Evolutionary conservation across 768 basidiomycete species (phyloP).

Genomic region (Gloeopeniophorella convolvens): DNA sequence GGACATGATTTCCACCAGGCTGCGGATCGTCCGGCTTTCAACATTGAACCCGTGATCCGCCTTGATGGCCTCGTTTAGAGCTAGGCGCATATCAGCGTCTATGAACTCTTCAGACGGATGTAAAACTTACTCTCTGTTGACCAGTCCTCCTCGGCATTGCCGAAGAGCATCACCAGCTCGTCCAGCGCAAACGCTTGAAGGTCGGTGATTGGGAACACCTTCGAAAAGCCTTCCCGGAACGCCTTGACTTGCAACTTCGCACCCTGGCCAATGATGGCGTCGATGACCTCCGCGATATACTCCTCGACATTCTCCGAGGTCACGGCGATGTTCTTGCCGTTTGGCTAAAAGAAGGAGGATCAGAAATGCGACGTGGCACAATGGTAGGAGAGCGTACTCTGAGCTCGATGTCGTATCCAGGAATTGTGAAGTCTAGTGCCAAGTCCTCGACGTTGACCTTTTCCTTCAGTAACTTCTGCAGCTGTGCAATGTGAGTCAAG

Average conservation of each 20-base stretch:
- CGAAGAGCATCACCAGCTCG: slow-evolving; percentile 93
- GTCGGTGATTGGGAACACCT: slow-evolving; percentile 91
- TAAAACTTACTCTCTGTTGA: slow-evolving; percentile 69
- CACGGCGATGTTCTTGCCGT: slow-evolving; percentile 75
- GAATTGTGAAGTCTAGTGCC: slow-evolving; percentile 92
- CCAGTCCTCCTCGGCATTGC: slow-evolving; percentile 99
- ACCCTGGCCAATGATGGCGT: slow-evolving; percentile 82
- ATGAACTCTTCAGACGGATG: not conserved
- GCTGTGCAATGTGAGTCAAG: slow-evolving; percentile 3
- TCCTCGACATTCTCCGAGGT: slow-evolving; percentile 83
- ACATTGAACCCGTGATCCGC: slow-evolving; percentile 98
- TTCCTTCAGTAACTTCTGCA: slow-evolving; percentile 40
- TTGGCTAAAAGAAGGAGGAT: slow-evolving; percentile 41
- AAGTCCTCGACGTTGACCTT: slow-evolving; percentile 77
- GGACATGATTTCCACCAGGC: slow-evolving; percentile 82
- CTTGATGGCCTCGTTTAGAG: slow-evolving; percentile 83
- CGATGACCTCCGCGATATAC: slow-evolving; percentile 81
- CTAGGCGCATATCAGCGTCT: slow-evolving; percentile 36
- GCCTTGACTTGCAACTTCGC: slow-evolving; percentile 75
- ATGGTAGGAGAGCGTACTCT: slow-evolving; percentile 42
- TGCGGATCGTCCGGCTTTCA: slow-evolving; percentile 86
- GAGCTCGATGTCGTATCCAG: slow-evolving; percentile 91
- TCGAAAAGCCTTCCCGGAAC: slow-evolving; percentile 91
- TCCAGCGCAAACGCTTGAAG: slow-evolving; percentile 89
- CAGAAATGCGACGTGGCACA: not conserved